Base-by-base conservation (phyloP, 306 rosid species). In the Acacia confusa region DNA sequence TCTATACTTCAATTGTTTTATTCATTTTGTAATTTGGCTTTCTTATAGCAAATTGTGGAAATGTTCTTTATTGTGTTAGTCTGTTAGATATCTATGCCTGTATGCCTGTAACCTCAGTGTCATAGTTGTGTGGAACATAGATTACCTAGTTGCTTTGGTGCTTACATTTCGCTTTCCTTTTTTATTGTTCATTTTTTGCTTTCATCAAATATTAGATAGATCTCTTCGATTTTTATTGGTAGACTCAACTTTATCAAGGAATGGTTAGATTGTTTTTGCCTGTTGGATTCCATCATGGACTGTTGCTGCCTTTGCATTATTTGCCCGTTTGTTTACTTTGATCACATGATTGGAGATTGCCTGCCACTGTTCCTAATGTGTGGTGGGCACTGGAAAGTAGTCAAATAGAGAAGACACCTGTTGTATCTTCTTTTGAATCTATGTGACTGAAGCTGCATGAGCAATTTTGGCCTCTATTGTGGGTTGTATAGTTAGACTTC, bases 1-100 rank as follows among this genome's bases (percentile, higher is more conserved):
- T 57, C 32, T 15, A 24, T 66, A 74, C 13, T 25, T 3, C 75
- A 34, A 36, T 63, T 13, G 30, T 12, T 75, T 78, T 40, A 63
- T 72, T 70, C 79, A 78, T 71, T 71, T 38, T 77, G 77, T 82
- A 82, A 55, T 76, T 70, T 19, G n/a, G 28, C 32, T 67, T 67
- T 41, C 12, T 22, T 11, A 40, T 25, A 10, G 28, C 70, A 14
- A n/a, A 40, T 73, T 11, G 45, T 73, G 65, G 30, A 50, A 50
- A 9, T 50, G 27, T 52, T 72, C 27, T 53, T 53, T 19, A 53
- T 53, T 11, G 32, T 72, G 40, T 72, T 48, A 72, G 27, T 11
- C 20, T 72, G 40, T 72, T 48, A 72, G 43, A 44, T 69, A 12
- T 41, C 19, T n/a, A 6, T 69, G 74, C 52, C 9, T 70, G 11